phyloP scores from a whole-genome alignment of 1,284 basidiomycete species.

The Trametes pubescens region DNA sequence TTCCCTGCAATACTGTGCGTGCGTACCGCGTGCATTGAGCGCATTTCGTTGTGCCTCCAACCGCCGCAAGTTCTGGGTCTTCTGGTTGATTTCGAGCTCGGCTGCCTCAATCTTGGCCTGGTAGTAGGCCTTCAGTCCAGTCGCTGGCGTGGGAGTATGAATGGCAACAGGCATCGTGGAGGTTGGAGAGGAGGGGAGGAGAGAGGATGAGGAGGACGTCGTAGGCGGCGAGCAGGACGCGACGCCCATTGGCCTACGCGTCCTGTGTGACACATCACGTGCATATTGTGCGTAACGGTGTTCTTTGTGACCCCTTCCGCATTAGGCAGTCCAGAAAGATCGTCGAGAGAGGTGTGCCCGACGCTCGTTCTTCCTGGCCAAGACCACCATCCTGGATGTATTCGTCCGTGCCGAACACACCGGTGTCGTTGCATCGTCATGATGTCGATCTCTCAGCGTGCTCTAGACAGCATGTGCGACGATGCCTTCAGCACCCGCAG shows the following conservation, averaged over 20 bases:
- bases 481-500: background rate
- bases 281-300: constrained; percentile 16
- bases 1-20: background rate
- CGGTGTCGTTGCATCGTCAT: background rate
- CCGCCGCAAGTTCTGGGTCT: constrained; percentile 95
- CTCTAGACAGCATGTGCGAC: background rate
- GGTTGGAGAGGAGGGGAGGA: background rate
- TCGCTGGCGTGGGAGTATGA: constrained; percentile 57
- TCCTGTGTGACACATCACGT: constrained; percentile 32
- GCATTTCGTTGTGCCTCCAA: constrained; percentile 98
- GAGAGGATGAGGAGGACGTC: constrained; percentile 13
- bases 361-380: background rate
- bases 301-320: constrained; percentile 13
- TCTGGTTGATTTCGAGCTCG: constrained; percentile 93
- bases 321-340: constrained; percentile 26
- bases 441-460: background rate
- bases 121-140: constrained; percentile 89
- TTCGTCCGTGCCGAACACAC: background rate
- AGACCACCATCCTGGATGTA: background rate
- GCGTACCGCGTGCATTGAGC: constrained; percentile 88
- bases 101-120: constrained; percentile 95
- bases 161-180: constrained; percentile 59
- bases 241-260: constrained; percentile 29
- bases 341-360: constrained; percentile 1
- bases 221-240: constrained; percentile 19